These are phyloP conservation scores for Picea glauca DNA, from an alignment of 75 land plant genomes.

Conservation along the genomic window DNA sequence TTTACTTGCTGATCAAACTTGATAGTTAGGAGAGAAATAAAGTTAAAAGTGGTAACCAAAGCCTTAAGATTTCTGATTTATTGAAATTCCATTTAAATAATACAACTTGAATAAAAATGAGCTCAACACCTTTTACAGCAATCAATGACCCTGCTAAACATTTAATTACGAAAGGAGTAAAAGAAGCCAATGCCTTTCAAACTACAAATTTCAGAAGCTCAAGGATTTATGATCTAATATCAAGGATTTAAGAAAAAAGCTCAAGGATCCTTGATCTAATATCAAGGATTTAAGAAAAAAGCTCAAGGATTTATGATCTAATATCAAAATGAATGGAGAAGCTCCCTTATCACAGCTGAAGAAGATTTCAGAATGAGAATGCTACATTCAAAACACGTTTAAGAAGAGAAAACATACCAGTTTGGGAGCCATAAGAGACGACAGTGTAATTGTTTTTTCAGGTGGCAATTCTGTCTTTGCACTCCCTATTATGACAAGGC, in stretches of 20 bases:
- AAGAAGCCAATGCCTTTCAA: neutral
- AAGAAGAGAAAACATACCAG: conserved; percentile 46
- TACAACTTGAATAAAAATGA: neutral
- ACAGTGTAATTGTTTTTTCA: conserved; percentile 85
- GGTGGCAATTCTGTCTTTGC: conserved; percentile 65
- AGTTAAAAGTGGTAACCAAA: neutral
- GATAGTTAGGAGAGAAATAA: neutral
- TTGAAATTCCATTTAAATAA: neutral
- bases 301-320: neutral
- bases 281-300: neutral
- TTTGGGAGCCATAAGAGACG: conserved; percentile 85
- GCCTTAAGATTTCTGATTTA: neutral
- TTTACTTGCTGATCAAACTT: neutral
- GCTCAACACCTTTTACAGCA: neutral
- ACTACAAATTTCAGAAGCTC: neutral
- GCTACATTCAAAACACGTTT: neutral
- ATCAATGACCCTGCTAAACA: neutral
- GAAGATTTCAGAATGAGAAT: neutral
- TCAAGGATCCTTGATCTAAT: neutral
- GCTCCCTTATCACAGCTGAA: neutral
- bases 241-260: neutral
- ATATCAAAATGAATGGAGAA: neutral
- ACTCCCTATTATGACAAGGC: conserved; percentile 78
- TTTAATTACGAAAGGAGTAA: neutral
- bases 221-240: neutral